Evolutionary conservation across 2,329 filamentous ascomycete genomes (phyloP).

Genomic region (Botrytis pseudocinerea): DNA sequence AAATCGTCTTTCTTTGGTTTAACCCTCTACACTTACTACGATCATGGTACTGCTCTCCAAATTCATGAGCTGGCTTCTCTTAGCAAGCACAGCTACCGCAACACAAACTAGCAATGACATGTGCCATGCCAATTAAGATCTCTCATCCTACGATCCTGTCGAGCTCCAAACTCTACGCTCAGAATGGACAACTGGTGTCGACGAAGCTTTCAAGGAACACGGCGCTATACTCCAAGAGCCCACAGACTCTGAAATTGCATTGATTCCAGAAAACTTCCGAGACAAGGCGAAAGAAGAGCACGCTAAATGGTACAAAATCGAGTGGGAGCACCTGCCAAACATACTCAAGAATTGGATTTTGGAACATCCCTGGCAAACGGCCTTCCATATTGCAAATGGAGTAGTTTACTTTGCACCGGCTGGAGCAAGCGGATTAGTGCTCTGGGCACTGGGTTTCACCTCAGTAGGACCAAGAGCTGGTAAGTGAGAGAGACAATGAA

Average conservation of each 20-base stretch:
- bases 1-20: not conserved
- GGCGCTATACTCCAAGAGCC: not conserved
- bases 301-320: not conserved
- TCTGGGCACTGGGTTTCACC: constrained; percentile 2
- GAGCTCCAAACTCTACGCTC: not conserved
- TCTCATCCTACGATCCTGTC: not conserved
- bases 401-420: not conserved
- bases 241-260: not conserved
- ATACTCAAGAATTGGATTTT: not conserved
- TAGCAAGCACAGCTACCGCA: not conserved
- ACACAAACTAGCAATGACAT: not conserved
- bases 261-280: not conserved
- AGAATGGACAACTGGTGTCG: not conserved
- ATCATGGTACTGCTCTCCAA: not conserved
- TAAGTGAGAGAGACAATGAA: not conserved
- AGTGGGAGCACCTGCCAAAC: not conserved
- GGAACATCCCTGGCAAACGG: not conserved
- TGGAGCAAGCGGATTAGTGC: not conserved
- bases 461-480: not conserved
- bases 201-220: not conserved
- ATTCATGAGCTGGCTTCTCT: not conserved
- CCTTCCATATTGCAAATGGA: not conserved
- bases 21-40: not conserved
- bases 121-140: not conserved
- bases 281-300: not conserved